Evolutionary conservation across 768 basidiomycete species (phyloP), one percentile per base, ranked within the genome.

Genomic region (Leccinellum rugosiceps): DNA sequence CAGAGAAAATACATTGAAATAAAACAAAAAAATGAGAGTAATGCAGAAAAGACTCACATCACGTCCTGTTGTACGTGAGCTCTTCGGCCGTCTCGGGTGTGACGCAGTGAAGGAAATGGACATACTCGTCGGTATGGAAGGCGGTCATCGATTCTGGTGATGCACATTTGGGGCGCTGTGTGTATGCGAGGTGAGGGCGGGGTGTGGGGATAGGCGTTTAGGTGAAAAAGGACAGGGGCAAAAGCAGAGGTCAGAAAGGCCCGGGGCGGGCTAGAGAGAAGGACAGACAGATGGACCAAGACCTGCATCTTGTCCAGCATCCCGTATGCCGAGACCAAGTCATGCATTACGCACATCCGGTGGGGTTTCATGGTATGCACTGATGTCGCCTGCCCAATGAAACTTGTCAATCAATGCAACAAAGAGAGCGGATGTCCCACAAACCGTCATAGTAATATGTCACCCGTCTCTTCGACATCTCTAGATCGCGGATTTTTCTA

Each of bases 101-200:
- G 26, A 98, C 95, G 49, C 84, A 82, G 53, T 84, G 80, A 46
- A 99, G 76, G 65, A 98, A 96, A 65, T 98, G 86, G 57, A 99
- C 82, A 74, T 97, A 99, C 80, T 99, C 97, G 76, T 99, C 97
- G 21, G 96, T 94, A 72, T 99, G 97, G 74, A 98, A 99, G 11
- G 87, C 76, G n/a, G 91, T 88, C 90, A 99, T 90, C 23, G 83
- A 80, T 65, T 86, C 81, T 14, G 87, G 82, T 0, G 83, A 79
- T 4, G 91, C 85, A n/a, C 90, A 79, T 62, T 78, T 81, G 6
- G 93, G 86, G 66, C 78, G 80, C 90, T 92, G 65, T 1, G 13
- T n/a, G n/a, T 13, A n/a, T 41, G n/a, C 4, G 38, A 41, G n/a
- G 9, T n/a, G 17, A 38, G 9, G 6, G n/a, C 8, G n/a, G 4